Conservation (phyloP, 78 protist species). For the Dictyostelium firmibasis region DNA sequence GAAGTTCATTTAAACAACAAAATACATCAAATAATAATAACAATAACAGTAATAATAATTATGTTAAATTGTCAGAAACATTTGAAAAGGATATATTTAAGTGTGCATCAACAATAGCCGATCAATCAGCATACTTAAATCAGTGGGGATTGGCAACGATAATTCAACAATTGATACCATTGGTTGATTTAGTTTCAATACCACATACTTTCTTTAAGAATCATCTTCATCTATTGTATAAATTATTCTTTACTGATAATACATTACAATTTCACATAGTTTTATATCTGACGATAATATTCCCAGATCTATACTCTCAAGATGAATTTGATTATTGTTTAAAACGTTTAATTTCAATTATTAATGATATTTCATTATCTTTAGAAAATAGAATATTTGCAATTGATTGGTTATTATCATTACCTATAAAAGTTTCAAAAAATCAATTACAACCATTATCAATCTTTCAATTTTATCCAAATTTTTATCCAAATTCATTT, state of each 20-base stretch:
- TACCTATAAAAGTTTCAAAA: conserved; percentile 5
- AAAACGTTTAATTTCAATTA: conserved; percentile 25
- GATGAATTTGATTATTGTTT: conserved; percentile 47
- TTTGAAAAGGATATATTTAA: conserved; percentile 53
- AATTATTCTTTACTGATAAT: conserved; percentile 45
- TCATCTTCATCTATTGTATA: conserved; percentile 58
- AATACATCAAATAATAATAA: neutral
- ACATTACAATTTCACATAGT: conserved; percentile 46
- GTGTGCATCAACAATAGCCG: conserved; percentile 45
- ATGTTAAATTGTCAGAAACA: conserved; percentile 7
- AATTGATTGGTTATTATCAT: conserved; percentile 63
- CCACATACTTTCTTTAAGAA: conserved; percentile 45
- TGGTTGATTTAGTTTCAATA: conserved; percentile 31
- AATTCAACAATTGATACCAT: conserved; percentile 30
- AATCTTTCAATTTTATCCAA: conserved; percentile 47
- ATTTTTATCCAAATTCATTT: conserved; percentile 3
- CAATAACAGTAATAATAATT: neutral
- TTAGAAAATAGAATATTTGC: conserved; percentile 54
- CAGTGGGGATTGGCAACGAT: conserved; percentile 42
- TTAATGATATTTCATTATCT: conserved; percentile 46
- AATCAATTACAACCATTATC: neutral
- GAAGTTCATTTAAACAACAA: neutral
- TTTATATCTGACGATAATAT: neutral
- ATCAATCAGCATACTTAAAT: conserved; percentile 61
- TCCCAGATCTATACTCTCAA: conserved; percentile 43